phyloP scores from a whole-genome alignment of 164 flowering plant genomes.

The Tetrastigma voinierianum region DNA sequence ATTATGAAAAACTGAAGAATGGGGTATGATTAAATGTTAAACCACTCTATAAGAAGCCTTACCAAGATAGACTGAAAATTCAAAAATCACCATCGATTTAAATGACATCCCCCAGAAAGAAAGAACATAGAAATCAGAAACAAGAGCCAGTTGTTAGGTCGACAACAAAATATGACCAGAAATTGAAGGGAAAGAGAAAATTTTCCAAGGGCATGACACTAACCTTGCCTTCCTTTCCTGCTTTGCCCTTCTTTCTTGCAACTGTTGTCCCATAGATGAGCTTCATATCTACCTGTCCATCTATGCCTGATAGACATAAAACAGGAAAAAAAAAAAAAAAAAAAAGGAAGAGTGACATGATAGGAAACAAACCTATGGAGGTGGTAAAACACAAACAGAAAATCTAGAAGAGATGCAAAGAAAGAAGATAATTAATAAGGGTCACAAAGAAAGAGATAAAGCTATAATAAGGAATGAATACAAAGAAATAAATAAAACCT shows the following conservation, averaged over 20 bases:
- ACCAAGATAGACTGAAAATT: conserved; percentile 63
- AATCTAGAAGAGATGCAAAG: background rate
- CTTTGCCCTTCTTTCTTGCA: conserved; percentile 75
- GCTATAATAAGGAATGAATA: too few species aligned
- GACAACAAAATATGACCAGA: conserved; percentile 2
- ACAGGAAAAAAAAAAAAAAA: background rate
- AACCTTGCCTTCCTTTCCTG: conserved; percentile 76
- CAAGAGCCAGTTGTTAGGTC: background rate
- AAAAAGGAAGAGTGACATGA: background rate
- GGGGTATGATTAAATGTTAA: background rate
- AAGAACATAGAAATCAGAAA: conserved; percentile 14
- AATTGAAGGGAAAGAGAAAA: background rate
- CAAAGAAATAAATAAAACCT: background rate
- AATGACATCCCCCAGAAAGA: conserved; percentile 20
- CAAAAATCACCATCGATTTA: conserved; percentile 7
- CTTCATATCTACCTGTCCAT: conserved; percentile 80
- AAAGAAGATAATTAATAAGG: background rate
- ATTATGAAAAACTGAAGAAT: conserved; percentile 3
- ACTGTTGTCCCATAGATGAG: conserved; percentile 78
- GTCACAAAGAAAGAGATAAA: background rate
- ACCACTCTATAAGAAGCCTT: conserved; percentile 16
- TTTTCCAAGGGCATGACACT: conserved; percentile 2
- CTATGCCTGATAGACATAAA: conserved; percentile 46
- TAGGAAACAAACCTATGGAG: background rate
- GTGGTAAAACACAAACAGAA: too few species aligned